phyloP scores from a whole-genome alignment of 345 rosid genomes.

The Camelina neglecta region DNA sequence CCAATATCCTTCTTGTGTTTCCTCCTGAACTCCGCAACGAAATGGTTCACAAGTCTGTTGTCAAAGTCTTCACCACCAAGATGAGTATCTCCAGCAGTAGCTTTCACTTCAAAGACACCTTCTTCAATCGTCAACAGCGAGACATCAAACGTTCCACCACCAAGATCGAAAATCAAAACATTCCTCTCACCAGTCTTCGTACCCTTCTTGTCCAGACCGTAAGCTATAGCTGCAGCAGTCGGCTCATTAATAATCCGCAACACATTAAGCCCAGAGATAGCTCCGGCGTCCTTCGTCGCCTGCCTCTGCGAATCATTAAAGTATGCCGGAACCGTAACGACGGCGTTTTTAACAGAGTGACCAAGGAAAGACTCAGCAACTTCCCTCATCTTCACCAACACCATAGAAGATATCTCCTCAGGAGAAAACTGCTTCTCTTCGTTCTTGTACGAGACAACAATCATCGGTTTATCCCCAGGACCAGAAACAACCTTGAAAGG shows the following conservation, averaged over 20 bases:
- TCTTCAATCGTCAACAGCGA: slow-evolving; percentile 70
- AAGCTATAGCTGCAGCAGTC: slow-evolving; percentile 51
- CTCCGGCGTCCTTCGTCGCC: slow-evolving; percentile 46
- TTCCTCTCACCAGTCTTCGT: slow-evolving; percentile 46
- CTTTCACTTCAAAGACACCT: slow-evolving; percentile 74
- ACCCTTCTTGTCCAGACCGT: slow-evolving; percentile 48
- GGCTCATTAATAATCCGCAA: slow-evolving; percentile 50
- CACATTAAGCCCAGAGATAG: slow-evolving; percentile 45
- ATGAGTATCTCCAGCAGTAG: slow-evolving; percentile 76
- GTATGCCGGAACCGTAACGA: slow-evolving; percentile 48
- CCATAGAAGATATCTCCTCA: slow-evolving; percentile 52
- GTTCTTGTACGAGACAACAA: slow-evolving; percentile 46
- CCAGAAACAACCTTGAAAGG: slow-evolving; percentile 53
- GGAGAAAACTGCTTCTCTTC: slow-evolving; percentile 52
- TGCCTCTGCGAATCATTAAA: slow-evolving; percentile 50
- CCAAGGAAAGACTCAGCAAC: slow-evolving; percentile 47
- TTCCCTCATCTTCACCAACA: slow-evolving; percentile 47
- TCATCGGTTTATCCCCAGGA: slow-evolving; percentile 54
- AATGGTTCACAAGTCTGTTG: slow-evolving; percentile 70
- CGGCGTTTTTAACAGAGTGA: slow-evolving; percentile 42
- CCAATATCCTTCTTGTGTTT: slow-evolving; percentile 69
- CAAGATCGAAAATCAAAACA: slow-evolving; percentile 57
- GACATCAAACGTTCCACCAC: slow-evolving; percentile 76
- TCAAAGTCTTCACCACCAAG: slow-evolving; percentile 81
- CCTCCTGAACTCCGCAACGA: slow-evolving; percentile 69